Base-by-base conservation (phyloP, 257 asterid species). In the Solanum virginianum region DNA sequence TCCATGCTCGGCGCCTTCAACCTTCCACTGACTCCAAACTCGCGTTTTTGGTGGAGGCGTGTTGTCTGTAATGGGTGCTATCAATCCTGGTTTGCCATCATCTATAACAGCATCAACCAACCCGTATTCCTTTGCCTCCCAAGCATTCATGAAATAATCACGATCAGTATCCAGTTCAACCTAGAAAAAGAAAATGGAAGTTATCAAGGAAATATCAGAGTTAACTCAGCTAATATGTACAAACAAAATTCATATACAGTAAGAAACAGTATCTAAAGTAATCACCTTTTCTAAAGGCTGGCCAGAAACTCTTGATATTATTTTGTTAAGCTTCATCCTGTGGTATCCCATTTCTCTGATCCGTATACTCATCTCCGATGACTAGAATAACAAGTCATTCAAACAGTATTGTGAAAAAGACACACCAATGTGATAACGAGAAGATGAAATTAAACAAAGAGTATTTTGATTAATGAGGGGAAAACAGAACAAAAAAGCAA, bases 101-200 rank as follows among this genome's bases (percentile, higher is more conserved):
- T 97, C 99, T 2, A 97, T 92, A 15, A 97, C 97, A 14, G 77
- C 98, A 88, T 97, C 99, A 51, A 97, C 88, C 88, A 95, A 85
- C 13, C 99, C 99, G 70, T 97, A 97, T 81, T 92, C 99, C 86
- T 91, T 93, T 22, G 99, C 98, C 87, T 95, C 98, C 98, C 98
- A 97, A 41, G 99, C 93, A 86, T 88, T 92, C 99, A 97, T 91
- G 85, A 92, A 97, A 89, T 94, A 91, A 82, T 94, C 97, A 55
- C 95, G 95, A 24, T 93, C 98, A 0, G 98, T 97, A 49, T 97
- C 99, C 54, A 86, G 10, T 81, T 93, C 97, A 80, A 95, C 85
- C 99, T 95, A 89, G 53, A 87, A 63, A 57, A 68, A 68, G 51
- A 59, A 63, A 26, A 75, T 10, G 49, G 56, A 15, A 83, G 77